Evolutionary conservation across 2,329 filamentous ascomycete genomes (phyloP), one percentile per base, ranked within the genome.

Genomic region (Aspergillus arachidicola): DNA sequence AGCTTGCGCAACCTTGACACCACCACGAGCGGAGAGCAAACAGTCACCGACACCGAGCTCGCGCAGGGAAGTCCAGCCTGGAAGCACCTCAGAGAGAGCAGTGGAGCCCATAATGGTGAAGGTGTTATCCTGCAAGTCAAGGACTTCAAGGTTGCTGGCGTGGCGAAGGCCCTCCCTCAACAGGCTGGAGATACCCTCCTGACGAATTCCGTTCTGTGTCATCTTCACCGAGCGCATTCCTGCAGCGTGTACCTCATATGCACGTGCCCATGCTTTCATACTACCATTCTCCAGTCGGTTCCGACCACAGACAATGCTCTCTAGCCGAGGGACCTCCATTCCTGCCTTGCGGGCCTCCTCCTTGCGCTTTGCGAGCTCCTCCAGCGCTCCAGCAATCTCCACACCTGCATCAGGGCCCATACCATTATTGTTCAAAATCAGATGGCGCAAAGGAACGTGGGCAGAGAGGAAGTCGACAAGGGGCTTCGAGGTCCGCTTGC

Each of bases 351-450:
- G 77, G 43, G 92, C 92, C 61, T 88, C 87, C 68, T 89, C 89
- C 82, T 98, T 98, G 81, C 92, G 93, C 66, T 86, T 86, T 62
- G 96, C 91, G 45, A 99, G 89, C 67, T 89, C 86, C 23, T 88
- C 90, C 60, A 99, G 89, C 7, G 95, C 92, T 75, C 97, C 89
- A 57, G 94, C 95, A 71, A 99, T 89, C 59, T 95, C 84, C 53
- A 92, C 92, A 62, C 95, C 95, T 11, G 94, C 94, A 65, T 93
- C 90, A 26, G 95, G 95, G 14, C 95, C 95, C 43, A 99, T 87
- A 32, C 95, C 95, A 79, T 99, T 99, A 85, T 99, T 99, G 85
- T 98, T 98, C 63, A 99, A 88, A 80, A 96, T 93, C 32, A 99
- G 87, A 79, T 97, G 94, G 79, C 94, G 93, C 48, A 99, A 89